Conservation (phyloP, 495 filamentous ascomycete genomes). For the Annulohypoxylon moriforme region DNA sequence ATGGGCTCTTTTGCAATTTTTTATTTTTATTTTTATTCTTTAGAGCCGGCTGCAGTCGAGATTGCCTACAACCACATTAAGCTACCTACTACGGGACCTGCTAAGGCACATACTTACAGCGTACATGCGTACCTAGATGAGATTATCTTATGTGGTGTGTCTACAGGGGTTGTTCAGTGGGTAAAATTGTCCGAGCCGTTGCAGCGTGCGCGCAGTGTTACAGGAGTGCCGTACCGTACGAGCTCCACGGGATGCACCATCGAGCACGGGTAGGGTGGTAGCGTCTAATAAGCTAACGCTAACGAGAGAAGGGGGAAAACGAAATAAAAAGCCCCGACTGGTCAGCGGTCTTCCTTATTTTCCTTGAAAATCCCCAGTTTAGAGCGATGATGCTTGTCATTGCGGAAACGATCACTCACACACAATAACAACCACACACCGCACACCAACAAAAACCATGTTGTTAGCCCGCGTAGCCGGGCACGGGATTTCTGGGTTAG, state of each 20-base stretch:
- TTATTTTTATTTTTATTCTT: no score
- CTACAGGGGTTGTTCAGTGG: slow-evolving; percentile 40
- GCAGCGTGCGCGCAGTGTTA: slow-evolving; percentile 42
- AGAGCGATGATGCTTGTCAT: slow-evolving; percentile 33
- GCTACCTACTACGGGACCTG: neutral
- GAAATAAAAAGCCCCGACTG: slow-evolving; percentile 44
- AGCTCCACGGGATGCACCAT: slow-evolving; percentile 32
- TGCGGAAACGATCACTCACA: slow-evolving; percentile 38
- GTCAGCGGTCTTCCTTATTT: neutral
- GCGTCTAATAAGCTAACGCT: slow-evolving; percentile 34
- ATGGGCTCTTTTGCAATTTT: neutral
- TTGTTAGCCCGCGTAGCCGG: slow-evolving; percentile 31
- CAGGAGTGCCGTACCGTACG: slow-evolving; percentile 39
- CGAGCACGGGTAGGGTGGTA: slow-evolving; percentile 36
- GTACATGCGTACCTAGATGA: slow-evolving; percentile 8
- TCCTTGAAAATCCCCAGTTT: slow-evolving; percentile 20
- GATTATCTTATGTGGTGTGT: slow-evolving; percentile 41
- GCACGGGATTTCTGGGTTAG: slow-evolving; percentile 14
- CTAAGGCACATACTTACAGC: neutral
- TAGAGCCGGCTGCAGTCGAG: slow-evolving; percentile 33
- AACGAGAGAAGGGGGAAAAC: slow-evolving; percentile 23
- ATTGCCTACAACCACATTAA: slow-evolving; percentile 30
- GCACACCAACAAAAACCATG: slow-evolving; percentile 12
- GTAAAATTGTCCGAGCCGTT: slow-evolving; percentile 49
- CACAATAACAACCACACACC: slow-evolving; percentile 4